These are phyloP conservation scores for Ganoderma multipileum DNA, from an alignment of 1,284 basidiomycete genomes.

Conservation along the genomic window DNA sequence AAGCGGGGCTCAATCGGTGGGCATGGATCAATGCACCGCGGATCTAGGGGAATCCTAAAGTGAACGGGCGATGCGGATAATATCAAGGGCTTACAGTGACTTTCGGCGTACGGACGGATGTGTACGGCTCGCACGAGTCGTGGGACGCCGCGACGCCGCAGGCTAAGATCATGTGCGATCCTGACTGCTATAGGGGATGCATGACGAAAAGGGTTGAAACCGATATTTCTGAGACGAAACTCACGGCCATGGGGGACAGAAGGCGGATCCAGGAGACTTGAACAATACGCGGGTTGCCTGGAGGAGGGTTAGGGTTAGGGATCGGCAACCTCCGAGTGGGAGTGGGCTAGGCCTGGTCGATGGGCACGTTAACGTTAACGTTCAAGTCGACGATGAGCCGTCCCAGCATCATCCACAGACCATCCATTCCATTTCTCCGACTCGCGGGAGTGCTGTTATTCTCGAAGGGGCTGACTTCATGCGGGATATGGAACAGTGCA, in stretches of 20 bases:
- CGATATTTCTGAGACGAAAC: not conserved
- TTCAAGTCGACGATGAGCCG: not conserved
- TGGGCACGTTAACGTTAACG: no score
- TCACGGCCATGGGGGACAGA: not conserved
- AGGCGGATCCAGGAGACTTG: no score
- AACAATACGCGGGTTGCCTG: no score
- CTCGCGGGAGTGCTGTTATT: not conserved
- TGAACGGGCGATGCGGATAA: not conserved
- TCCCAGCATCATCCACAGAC: not conserved
- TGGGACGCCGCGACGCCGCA: not conserved
- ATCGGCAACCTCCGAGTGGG: slow-evolving; percentile 1
- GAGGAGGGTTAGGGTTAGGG: slow-evolving; percentile 2
- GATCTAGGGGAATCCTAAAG: not conserved
- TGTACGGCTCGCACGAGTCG: not conserved
- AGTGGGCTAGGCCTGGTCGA: no score
- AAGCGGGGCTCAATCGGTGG: not conserved
- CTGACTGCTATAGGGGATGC: not conserved
- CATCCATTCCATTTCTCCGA: slow-evolving; percentile 9
- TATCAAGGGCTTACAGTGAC: not conserved
- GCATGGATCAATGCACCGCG: not conserved
- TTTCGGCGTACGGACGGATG: not conserved
- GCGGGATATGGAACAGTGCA: slow-evolving; percentile 6
- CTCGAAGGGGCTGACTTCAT: slow-evolving; percentile 4
- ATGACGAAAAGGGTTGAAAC: not conserved
- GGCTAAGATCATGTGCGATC: not conserved